Evolutionary conservation across 805 yeast species (phyloP), one percentile per base, ranked within the genome.

Genomic region (Pichia gijzeniarum): DNA sequence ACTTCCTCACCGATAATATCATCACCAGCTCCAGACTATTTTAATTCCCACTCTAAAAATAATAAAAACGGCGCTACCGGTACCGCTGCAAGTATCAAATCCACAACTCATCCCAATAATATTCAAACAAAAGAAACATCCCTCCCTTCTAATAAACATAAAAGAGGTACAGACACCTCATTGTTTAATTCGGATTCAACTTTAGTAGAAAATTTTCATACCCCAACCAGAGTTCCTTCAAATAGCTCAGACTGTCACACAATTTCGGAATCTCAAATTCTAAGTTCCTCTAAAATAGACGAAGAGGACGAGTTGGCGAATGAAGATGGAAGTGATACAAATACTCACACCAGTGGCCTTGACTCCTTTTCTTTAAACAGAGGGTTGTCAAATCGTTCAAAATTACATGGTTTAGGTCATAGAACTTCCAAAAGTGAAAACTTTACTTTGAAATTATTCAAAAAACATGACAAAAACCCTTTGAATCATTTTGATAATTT

Each of bases 381-480:
- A 17, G 32, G 40, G 18, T 14, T 37, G 20, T 13, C 27, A 4
- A 45, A 41, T 35, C 40, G 43, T 14, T 41, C 48, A 8, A 46
- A 45, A 35, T 31, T 41, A 14, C 33, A 38, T 27, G 42, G 38
- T 4, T 38, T 46, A 19, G 45, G 48, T 20, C 53, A 49, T 41
- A 35, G 53, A 35, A 44, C 47, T 6, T 33, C 48, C 2, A 49
- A 47, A 35, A 49, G 53, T 49, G 52, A 49, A 35, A 49, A 20
- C 27, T 41, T 41, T 25, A 14, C 38, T 18, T n/a, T 33, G 12
- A 45, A 41, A 34, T 32, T 44, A 21, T 17, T 28, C 13, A 43
- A 42, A 16, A 47, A 43, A 30, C 31, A 16, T 13, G 43, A 42
- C 4, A 27, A 18, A 27, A 46, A 41, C 18, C 20, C 38, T 12